Evolutionary conservation across 2,329 filamentous ascomycete species (phyloP), one percentile per base, ranked within the genome.

Genomic region (Cladosporium sp.): DNA sequence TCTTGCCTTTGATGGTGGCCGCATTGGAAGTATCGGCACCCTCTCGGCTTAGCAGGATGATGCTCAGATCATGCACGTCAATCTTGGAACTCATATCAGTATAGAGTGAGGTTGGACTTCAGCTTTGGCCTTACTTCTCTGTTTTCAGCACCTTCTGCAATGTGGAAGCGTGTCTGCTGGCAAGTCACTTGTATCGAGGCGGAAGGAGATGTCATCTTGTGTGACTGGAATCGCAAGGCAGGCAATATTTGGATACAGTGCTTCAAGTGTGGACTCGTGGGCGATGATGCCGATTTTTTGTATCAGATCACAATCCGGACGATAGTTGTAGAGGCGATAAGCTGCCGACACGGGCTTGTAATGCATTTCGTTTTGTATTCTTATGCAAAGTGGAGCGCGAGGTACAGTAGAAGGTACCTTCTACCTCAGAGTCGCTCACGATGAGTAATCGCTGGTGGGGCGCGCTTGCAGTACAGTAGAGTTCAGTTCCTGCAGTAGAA

Each of bases 1-100:
- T 79, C 73, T 87, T 88, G 63, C 76, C 74, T 67, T 84, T 82
- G 5, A 76, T 72, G 62, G 74, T 78, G n/a, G 68, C 77, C 25
- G 69, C 5, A 60, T 72, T 76, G 16, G 70, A 62, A 8, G 64
- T 25, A 28, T 71, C 70, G 23, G 71, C 75, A 0, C 85, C 82
- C 0, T 66, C 60, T 2, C 70, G 67, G 21, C 70, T 70, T 21
- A 82, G 82, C 54, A 93, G 85, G 1, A 86, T 85, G 67, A 93
- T 89, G 65, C 83, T 87, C n/a, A 94, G 82, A 56, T 90, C 89
- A 68, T 91, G 89, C 49, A 93, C 69, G 5, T 79, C 70, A 54
- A 82, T 77, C 77, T 80, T 14, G 10, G 8, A 7, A 6, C 26
- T 34, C n/a, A 5, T 13, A 30, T 58, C 28, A 58, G 28, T 30